Conservation (phyloP, 495 filamentous ascomycete species). For the Xylaria palmicola region DNA sequence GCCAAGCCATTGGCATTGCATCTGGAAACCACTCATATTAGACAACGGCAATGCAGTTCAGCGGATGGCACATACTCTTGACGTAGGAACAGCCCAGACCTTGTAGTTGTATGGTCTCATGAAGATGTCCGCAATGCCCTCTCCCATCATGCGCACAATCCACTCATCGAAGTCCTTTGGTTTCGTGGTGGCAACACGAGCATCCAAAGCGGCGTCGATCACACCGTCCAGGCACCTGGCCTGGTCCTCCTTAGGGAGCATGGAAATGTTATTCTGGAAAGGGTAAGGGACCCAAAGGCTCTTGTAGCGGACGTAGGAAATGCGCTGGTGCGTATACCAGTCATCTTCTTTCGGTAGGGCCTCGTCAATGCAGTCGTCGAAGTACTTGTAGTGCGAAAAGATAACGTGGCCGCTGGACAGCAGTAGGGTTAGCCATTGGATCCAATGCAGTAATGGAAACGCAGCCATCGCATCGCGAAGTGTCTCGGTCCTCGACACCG, state of each 20-base stretch:
- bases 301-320: conserved; percentile 99
- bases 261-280: conserved; percentile 99
- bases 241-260: conserved; percentile 96
- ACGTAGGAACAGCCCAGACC: conserved; percentile 98
- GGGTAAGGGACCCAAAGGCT: conserved; percentile 95
- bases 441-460: too few species aligned
- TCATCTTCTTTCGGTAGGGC: conserved; percentile 89
- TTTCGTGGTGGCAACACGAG: conserved; percentile 82
- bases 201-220: conserved; percentile 90
- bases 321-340: conserved; percentile 97
- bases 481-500: background rate
- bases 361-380: conserved; percentile 97
- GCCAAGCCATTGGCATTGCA: conserved; percentile 99
- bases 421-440: background rate
- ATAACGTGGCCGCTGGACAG: conserved; percentile 78
- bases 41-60: background rate
- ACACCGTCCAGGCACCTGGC: conserved; percentile 93
- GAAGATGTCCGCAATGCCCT: conserved; percentile 90
- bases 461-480: background rate
- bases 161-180: conserved; percentile 97
- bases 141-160: conserved; percentile 91
- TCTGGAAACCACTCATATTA: conserved; percentile 57
- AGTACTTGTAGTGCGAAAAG: conserved; percentile 99
- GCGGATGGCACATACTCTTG: conserved; percentile 64
- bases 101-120: conserved; percentile 99